phyloP scores from a whole-genome alignment of 345 rosid species.

The Kandelia obovata region DNA sequence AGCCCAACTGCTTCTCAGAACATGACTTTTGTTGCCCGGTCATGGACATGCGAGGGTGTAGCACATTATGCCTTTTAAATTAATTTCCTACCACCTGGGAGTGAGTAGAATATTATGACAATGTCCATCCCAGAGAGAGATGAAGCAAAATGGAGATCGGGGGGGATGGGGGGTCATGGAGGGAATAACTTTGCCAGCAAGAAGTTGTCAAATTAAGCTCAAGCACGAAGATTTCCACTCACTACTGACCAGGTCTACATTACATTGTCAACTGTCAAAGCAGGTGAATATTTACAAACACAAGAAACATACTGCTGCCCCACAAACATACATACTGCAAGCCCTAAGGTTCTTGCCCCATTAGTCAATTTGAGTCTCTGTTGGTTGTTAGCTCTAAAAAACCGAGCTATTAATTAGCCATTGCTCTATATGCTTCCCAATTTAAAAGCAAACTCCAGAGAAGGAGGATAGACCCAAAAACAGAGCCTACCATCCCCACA shows the following conservation, averaged over 20 bases:
- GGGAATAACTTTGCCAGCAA: too few relatives aligned
- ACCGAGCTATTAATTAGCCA: slow-evolving; percentile 32
- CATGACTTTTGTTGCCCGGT: too few relatives aligned
- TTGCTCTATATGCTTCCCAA: slow-evolving; percentile 1
- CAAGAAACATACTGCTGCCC: slow-evolving; percentile 7
- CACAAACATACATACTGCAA: slow-evolving; percentile 27
- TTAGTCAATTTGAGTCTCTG: slow-evolving; percentile 1
- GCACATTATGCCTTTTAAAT: too few relatives aligned
- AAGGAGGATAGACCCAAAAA: neutral
- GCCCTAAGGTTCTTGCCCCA: slow-evolving; percentile 5
- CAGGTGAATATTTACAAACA: slow-evolving; percentile 26
- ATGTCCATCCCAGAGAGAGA: too few relatives aligned
- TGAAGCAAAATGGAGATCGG: too few relatives aligned
- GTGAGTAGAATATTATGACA: too few relatives aligned
- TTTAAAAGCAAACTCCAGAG: slow-evolving; percentile 17
- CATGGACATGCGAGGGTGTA: too few relatives aligned
- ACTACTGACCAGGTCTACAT: slow-evolving; percentile 4
- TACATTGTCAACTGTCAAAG: slow-evolving; percentile 15
- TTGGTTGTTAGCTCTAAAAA: slow-evolving; percentile 42
- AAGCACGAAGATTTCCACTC: too few relatives aligned
- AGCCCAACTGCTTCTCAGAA: too few relatives aligned
- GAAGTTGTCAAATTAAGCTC: too few relatives aligned
- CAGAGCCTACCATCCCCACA: slow-evolving; percentile 9
- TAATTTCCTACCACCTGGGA: too few relatives aligned
- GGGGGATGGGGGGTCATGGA: too few relatives aligned